phyloP scores from a whole-genome alignment of 129 eudicot genomes.

The Escallonia herrerae region DNA sequence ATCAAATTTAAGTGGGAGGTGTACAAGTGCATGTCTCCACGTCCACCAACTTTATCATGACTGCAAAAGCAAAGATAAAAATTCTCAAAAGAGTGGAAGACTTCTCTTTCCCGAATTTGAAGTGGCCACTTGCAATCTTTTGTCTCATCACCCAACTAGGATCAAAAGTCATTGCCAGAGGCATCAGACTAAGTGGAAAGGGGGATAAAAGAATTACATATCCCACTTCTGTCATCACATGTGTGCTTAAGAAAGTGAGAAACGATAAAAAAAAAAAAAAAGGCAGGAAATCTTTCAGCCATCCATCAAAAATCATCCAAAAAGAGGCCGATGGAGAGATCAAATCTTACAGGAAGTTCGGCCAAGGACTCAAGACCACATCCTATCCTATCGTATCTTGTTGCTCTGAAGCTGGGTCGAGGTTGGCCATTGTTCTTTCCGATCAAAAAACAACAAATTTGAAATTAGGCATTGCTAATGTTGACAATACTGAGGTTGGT shows the following conservation, averaged over 20 bases:
- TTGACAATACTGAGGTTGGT: too few relatives aligned
- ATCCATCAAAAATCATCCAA: slow-evolving; percentile 1
- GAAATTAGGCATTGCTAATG: too few relatives aligned
- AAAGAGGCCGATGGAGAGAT: not conserved
- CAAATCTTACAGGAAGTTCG: not conserved
- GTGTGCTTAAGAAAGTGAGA: not conserved
- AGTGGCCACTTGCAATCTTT: not conserved
- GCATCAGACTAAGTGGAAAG: not conserved
- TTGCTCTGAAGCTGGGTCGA: not conserved
- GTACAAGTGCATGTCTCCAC: not conserved
- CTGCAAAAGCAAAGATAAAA: too few relatives aligned
- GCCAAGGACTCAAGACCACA: not conserved
- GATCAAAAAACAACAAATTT: too few relatives aligned
- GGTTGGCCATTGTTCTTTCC: not conserved
- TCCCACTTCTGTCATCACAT: not conserved
- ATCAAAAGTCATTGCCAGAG: not conserved
- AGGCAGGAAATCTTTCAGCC: not conserved
- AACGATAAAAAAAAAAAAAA: not conserved
- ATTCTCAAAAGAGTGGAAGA: too few relatives aligned
- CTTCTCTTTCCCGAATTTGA: not conserved
- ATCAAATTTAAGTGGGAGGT: not conserved
- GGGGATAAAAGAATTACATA: not conserved
- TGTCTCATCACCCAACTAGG: not conserved
- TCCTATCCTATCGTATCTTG: not conserved
- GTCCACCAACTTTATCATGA: too few relatives aligned